phyloP scores from a whole-genome alignment of 148 eudicot species.

The Silene conica region DNA sequence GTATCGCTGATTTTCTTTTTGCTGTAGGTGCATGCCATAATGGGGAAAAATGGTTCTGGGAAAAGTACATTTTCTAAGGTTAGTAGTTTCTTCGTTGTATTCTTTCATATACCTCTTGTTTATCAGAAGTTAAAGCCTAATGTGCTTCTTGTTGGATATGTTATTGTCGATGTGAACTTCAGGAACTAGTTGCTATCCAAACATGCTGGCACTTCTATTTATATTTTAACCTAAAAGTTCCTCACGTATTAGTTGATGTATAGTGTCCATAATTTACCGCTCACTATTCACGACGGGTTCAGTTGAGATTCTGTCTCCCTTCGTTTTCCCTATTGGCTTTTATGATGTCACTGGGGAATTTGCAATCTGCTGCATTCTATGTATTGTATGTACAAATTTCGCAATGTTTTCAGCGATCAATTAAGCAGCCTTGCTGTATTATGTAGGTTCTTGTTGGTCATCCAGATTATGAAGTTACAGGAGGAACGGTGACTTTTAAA shows the following conservation, averaged over 20 bases:
- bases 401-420: constrained; percentile 15
- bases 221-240: too few relatives aligned
- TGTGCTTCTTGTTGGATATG: neutral
- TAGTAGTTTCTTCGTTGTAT: constrained; percentile 14
- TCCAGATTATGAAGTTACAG: constrained; percentile 94
- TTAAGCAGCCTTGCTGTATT: neutral
- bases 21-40: constrained; percentile 77
- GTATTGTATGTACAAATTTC: neutral
- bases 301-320: neutral
- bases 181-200: neutral
- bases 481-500: constrained; percentile 71
- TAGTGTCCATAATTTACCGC: neutral
- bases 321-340: neutral
- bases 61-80: constrained; percentile 99
- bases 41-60: constrained; percentile 99
- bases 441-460: constrained; percentile 93
- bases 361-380: neutral
- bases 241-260: too few relatives aligned
- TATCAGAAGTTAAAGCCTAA: neutral
- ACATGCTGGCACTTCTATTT: neutral
- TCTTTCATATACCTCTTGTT: neutral
- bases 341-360: neutral
- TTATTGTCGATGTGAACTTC: neutral
- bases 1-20: constrained; percentile 15
- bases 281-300: neutral